phyloP scores from a whole-genome alignment of 2,329 filamentous ascomycete genomes.

The Neurospora crassa region DNA sequence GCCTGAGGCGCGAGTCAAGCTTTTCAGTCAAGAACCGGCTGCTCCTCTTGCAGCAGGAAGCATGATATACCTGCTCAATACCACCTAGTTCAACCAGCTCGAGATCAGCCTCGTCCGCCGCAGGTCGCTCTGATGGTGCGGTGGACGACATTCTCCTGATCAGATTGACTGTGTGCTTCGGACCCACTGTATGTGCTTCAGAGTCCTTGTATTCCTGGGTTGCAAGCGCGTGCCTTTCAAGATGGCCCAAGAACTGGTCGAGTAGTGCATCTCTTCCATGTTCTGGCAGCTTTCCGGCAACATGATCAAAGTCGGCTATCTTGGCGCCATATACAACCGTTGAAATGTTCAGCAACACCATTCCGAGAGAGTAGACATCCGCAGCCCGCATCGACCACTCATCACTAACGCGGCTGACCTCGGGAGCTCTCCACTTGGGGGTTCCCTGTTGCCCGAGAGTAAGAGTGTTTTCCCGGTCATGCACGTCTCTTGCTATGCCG shows the following conservation, averaged over 20 bases:
- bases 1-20: conserved; percentile 26
- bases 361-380: conserved; percentile 38
- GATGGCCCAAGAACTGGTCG: conserved; percentile 23
- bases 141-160: conserved; percentile 26
- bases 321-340: conserved; percentile 33
- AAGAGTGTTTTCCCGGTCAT: conserved; percentile 33
- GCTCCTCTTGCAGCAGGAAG: conserved; percentile 33
- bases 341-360: conserved; percentile 35
- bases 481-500: conserved; percentile 38
- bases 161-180: conserved; percentile 30
- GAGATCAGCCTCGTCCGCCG: conserved; percentile 28
- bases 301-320: conserved; percentile 29
- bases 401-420: conserved; percentile 27
- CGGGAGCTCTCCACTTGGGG: conserved; percentile 35
- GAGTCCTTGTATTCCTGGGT: conserved; percentile 28
- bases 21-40: conserved; percentile 21
- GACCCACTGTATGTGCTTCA: conserved; percentile 29
- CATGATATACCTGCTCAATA: conserved; percentile 38
- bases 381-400: conserved; percentile 36
- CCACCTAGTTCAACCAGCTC: conserved; percentile 36
- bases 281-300: conserved; percentile 22
- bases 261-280: conserved; percentile 26
- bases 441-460: conserved; percentile 33
- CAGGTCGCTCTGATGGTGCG: conserved; percentile 23
- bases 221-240: conserved; percentile 27